A percentile compares a stretch with the other conserved stretches of the same genome.
These are phyloP conservation scores for Fusarium sp. DNA, from an alignment of 2,329 filamentous ascomycete genomes.

Conservation along the genomic window DNA sequence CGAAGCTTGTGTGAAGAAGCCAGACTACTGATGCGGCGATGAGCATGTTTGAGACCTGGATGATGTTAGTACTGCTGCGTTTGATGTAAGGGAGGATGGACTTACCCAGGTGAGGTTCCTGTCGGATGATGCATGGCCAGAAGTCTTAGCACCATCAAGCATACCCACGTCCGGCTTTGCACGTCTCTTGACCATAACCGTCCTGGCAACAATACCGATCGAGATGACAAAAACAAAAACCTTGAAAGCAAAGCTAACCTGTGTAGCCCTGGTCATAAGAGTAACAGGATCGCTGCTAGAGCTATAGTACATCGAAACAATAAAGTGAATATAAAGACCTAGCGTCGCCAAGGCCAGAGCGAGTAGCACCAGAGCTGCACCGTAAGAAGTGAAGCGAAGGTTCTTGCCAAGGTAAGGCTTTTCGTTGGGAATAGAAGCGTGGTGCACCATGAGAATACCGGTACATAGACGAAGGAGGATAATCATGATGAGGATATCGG, in stretches of 20 bases:
- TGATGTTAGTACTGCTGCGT: not conserved
- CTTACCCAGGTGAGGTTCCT: conserved; percentile 12
- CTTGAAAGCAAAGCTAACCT: conserved; percentile 21
- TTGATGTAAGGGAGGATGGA: not conserved
- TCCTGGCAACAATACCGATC: conserved; percentile 17
- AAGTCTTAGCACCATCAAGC: not conserved
- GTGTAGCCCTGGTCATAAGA: not conserved
- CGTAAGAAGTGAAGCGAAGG: conserved; percentile 28
- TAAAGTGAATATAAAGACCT: conserved; percentile 29
- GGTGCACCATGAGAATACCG: conserved; percentile 35
- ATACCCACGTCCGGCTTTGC: not conserved
- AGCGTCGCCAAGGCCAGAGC: conserved; percentile 32
- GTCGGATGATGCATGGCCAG: conserved; percentile 3
- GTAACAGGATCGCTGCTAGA: not conserved
- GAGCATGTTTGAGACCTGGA: conserved; percentile 40
- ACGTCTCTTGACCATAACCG: conserved; percentile 39
- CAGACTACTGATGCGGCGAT: conserved; percentile 41
- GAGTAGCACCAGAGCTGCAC: conserved; percentile 22
- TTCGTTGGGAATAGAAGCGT: not conserved
- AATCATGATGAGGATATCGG: conserved; percentile 40
- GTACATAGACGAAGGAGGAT: conserved; percentile 40
- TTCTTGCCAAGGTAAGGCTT: conserved; percentile 19
- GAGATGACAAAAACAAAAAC: conserved; percentile 36
- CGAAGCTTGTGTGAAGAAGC: conserved; percentile 43
- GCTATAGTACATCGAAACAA: not conserved